Conservation (phyloP, 306 rosid genomes). For the Abrus pulchellus region DNA sequence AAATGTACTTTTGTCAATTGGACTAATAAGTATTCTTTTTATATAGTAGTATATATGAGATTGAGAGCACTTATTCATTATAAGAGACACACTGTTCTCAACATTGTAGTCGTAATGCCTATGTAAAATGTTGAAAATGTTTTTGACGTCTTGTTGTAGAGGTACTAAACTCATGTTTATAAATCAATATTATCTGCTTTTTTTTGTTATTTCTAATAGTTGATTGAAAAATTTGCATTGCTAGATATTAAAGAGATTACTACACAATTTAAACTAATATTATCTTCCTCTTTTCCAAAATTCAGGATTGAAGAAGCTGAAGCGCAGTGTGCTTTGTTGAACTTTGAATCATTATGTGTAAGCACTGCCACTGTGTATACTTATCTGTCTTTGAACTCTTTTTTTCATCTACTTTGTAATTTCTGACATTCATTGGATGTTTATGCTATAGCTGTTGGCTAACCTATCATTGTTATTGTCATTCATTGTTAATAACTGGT, state of each 20-base stretch:
- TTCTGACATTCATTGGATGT: conserved; percentile 36
- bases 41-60: conserved; percentile 18
- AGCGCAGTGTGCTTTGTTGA: conserved; percentile 87
- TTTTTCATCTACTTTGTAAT: neutral
- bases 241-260: conserved; percentile 13
- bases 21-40: conserved; percentile 15
- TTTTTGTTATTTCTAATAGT: conserved; percentile 11
- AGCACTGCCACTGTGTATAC: conserved; percentile 45
- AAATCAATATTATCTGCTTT: conserved; percentile 4
- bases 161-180: conserved; percentile 12
- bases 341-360: conserved; percentile 75
- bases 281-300: conserved; percentile 30
- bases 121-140: conserved; percentile 26
- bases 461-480: conserved; percentile 33
- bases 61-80: conserved; percentile 22
- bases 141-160: conserved; percentile 15
- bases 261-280: conserved; percentile 30
- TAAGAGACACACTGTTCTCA: conserved; percentile 28
- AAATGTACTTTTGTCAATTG: neutral
- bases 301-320: conserved; percentile 90
- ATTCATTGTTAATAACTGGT: conserved; percentile 30
- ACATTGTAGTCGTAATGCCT: neutral
- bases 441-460: conserved; percentile 38
- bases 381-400: neutral
- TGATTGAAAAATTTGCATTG: conserved; percentile 42